These are phyloP conservation scores for Sarocladium oryzae DNA, from an alignment of 2,329 filamentous ascomycete species.

Conservation along the genomic window DNA sequence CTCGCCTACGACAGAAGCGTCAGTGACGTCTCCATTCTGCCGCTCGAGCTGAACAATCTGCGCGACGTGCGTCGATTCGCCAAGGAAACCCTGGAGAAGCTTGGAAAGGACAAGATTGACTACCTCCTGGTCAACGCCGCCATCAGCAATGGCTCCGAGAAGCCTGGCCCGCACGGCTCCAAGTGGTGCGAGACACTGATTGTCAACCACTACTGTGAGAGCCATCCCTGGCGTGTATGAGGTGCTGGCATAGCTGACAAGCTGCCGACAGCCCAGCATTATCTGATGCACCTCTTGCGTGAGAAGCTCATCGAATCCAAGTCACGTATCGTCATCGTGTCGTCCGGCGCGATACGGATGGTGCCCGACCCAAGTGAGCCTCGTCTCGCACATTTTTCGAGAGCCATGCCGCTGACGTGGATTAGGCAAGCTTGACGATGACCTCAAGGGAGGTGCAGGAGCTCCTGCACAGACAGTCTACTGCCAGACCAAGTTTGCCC, in stretches of 20 bases:
- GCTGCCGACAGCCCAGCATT: slow-evolving; percentile 41
- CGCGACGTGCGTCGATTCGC: slow-evolving; percentile 40
- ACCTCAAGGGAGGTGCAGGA: slow-evolving; percentile 34
- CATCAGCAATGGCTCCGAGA: slow-evolving; percentile 28
- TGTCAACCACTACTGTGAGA: slow-evolving; percentile 47
- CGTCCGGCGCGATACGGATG: slow-evolving; percentile 39
- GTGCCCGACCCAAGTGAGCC: slow-evolving; percentile 26
- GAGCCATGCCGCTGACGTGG: too few species aligned
- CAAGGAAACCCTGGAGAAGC: slow-evolving; percentile 31
- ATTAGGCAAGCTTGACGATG: slow-evolving; percentile 27
- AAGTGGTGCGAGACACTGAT: slow-evolving; percentile 45
- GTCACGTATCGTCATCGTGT: slow-evolving; percentile 43
- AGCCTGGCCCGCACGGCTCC: slow-evolving; percentile 31
- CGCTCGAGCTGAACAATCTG: slow-evolving; percentile 41
- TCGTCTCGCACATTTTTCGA: too few species aligned
- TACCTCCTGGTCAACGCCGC: slow-evolving; percentile 45
- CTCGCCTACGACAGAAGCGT: slow-evolving; percentile 33
- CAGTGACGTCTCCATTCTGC: slow-evolving; percentile 38
- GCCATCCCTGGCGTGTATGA: too few species aligned
- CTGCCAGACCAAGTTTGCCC: slow-evolving; percentile 40
- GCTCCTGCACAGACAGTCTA: slow-evolving; percentile 27
- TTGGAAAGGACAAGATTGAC: slow-evolving; percentile 37
- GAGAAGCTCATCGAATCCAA: slow-evolving; percentile 40
- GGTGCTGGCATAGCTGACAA: not conserved
- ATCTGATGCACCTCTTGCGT: slow-evolving; percentile 41